Evolutionary conservation across 2,329 filamentous ascomycete genomes (phyloP), one percentile per base, ranked within the genome.

Genomic region (Fusarium sp.): DNA sequence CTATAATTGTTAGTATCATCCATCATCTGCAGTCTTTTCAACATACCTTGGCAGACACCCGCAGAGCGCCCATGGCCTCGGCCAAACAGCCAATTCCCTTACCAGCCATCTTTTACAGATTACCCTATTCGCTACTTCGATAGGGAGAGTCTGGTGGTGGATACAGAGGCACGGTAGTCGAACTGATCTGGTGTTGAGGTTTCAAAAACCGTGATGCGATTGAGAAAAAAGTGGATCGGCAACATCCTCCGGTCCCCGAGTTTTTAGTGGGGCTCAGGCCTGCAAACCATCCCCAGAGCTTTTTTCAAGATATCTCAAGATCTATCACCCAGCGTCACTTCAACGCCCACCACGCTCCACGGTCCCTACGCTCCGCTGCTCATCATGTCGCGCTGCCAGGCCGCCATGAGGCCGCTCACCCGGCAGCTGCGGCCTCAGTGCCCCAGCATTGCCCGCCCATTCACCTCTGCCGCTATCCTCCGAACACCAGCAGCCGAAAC

Each of bases 381-480:
- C 62, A 77, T 68, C 76, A 90, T 90, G 88, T 87, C 88, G 79
- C 83, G 83, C 79, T 88, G 87, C 78, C 86, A 87, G 79, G 87
- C 86, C 82, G 86, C 86, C 77, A 83, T 82, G 62, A 82, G 87
- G 81, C 88, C 88, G 68, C 80, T 90, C 71, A 79, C 86, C 71
- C 83, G 85, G 81, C 87, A 86, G 71, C 77, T 89, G 70, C 83
- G 83, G 62, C 74, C 71, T 49, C 76, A 83, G 83, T 75, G 79
- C 70, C 65, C 78, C 30, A 54, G 63, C 75, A 60, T 46, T 40
- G 46, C 78, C 72, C 80, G 78, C 56, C 76, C 80, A 56, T 79
- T 82, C 68, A 77, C 78, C 74, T 75, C 78, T 71, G 73, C 76
- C 74, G 71, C 80, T 72, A 59, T 74, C 51, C 75, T 76, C 30